Percentiles rank a stretch among this genome's conserved stretches.
phyloP scores from a whole-genome alignment of 129 eudicot species.

The Heracleum sosnowskyi region DNA sequence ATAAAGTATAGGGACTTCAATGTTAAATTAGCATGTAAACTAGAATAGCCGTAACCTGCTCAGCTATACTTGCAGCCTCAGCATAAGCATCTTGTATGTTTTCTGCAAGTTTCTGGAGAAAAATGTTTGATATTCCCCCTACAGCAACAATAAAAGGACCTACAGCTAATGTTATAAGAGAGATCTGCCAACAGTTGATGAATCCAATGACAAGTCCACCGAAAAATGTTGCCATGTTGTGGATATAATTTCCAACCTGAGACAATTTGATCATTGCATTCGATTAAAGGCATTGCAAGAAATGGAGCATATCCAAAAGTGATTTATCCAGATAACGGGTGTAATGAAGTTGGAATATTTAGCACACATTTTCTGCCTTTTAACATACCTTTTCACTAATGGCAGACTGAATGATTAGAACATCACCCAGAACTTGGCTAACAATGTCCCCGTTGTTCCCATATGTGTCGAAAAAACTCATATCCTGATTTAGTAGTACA shows the following conservation, averaged over 20 bases:
- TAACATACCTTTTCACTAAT: slow-evolving; percentile 52
- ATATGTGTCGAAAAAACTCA: slow-evolving; percentile 54
- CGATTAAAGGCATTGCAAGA: slow-evolving; percentile 8
- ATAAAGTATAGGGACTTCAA: not conserved
- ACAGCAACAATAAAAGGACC: slow-evolving; percentile 49
- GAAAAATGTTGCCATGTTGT: slow-evolving; percentile 54
- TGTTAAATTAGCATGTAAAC: not conserved
- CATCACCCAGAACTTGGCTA: slow-evolving; percentile 49
- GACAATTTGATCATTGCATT: slow-evolving; percentile 1
- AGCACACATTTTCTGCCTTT: not conserved
- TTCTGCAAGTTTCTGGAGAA: slow-evolving; percentile 46
- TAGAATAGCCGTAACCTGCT: slow-evolving; percentile 41
- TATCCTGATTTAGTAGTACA: slow-evolving; percentile 52
- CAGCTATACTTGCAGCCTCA: slow-evolving; percentile 53
- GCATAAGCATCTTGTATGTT: slow-evolving; percentile 51
- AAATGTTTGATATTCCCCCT: slow-evolving; percentile 44
- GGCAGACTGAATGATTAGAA: slow-evolving; percentile 49
- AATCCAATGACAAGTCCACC: slow-evolving; percentile 52
- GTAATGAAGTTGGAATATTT: not conserved
- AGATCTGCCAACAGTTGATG: slow-evolving; percentile 62
- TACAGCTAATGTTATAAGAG: slow-evolving; percentile 56
- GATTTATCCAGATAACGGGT: not conserved
- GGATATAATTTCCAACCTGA: slow-evolving; percentile 58
- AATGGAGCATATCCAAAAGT: slow-evolving; percentile 4
- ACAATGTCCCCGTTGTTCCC: slow-evolving; percentile 53